These are phyloP conservation scores for Leavenworthia alabamica DNA, from an alignment of 345 rosid genomes.

Conservation along the genomic window DNA sequence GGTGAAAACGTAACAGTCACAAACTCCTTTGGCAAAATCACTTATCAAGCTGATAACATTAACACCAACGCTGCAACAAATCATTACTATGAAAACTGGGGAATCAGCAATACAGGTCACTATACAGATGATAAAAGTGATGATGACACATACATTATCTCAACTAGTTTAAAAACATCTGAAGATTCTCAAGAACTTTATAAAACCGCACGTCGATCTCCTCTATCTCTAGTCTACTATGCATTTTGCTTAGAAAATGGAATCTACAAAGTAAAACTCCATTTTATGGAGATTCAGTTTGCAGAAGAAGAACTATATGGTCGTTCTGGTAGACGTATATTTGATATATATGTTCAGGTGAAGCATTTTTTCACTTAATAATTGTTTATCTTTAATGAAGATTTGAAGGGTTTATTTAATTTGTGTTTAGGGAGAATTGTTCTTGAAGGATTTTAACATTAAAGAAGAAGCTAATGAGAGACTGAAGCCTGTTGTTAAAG, in stretches of 20 bases:
- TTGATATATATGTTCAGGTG: constrained; percentile 39
- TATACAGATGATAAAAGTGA: not conserved
- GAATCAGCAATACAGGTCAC: constrained; percentile 9
- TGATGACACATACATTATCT: constrained; percentile 25
- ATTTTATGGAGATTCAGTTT: constrained; percentile 61
- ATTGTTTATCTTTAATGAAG: not conserved
- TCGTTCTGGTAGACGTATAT: constrained; percentile 53
- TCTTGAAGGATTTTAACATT: constrained; percentile 48
- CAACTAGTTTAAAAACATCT: constrained; percentile 18
- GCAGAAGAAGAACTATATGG: constrained; percentile 36
- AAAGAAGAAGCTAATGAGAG: constrained; percentile 40
- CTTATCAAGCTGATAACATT: constrained; percentile 10
- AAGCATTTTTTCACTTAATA: not conserved
- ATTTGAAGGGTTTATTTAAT: not conserved
- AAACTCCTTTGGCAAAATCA: not conserved
- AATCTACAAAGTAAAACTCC: constrained; percentile 56
- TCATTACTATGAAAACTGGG: not conserved
- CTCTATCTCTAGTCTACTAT: constrained; percentile 53
- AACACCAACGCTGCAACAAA: not conserved
- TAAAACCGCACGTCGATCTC: constrained; percentile 48
- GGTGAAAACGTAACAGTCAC: not conserved
- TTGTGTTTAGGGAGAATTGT: constrained; percentile 35
- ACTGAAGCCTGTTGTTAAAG: constrained; percentile 28
- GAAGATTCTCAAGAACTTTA: constrained; percentile 36
- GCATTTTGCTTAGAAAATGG: constrained; percentile 54